Evolutionary conservation across 208 protist species (phyloP), one percentile per base, ranked within the genome.

Genomic region (Wallacemonas rigidus): DNA sequence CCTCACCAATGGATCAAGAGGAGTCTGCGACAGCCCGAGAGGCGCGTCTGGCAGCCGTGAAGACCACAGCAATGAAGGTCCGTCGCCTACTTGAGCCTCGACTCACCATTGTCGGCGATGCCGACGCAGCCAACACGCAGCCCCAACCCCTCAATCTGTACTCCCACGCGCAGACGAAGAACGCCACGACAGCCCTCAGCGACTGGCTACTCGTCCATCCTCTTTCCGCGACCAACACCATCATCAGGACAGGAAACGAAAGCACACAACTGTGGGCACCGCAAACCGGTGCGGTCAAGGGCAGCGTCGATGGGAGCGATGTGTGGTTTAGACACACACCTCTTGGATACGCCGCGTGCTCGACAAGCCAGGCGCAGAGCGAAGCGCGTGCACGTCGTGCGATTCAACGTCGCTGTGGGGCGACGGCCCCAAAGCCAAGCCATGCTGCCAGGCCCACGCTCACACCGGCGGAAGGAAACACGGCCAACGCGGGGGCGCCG

Each of bases 61-160:
- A n/a, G 60, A 65, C 60, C 12, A 65, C 60, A 26, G 38, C 60
- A 6, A 48, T 48, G 40, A 65, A 65, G 60, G 60, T 65, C 41
- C 60, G 60, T 7, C 38, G 60, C n/a, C n/a, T 65, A 41, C 60
- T 65, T 6, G 60, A 65, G n/a, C 60, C 60, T 8, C 60, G 60
- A 6, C 43, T 65, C 0, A 36, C 8, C 60, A 65, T 65, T 17
- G 43, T 36, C 41, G 36, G 43, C 15, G 60, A 65, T 50, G 41
- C 9, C n/a, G 7, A 3, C n/a, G 26, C 15, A 9, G 14, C 3
- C 56, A 3, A 41, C 56, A 38, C 26, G 14, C 56, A 62, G 15
- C 6, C 14, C 38, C 26, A 41, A 62, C 56, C 9, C 8, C 45
- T 12, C 6, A 12, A 14, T 50, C 45, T 12, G 8, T 50, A 6